Evolutionary conservation across 768 basidiomycete species (phyloP), one percentile per base, ranked within the genome.

Genomic region (Mycena belliarum): DNA sequence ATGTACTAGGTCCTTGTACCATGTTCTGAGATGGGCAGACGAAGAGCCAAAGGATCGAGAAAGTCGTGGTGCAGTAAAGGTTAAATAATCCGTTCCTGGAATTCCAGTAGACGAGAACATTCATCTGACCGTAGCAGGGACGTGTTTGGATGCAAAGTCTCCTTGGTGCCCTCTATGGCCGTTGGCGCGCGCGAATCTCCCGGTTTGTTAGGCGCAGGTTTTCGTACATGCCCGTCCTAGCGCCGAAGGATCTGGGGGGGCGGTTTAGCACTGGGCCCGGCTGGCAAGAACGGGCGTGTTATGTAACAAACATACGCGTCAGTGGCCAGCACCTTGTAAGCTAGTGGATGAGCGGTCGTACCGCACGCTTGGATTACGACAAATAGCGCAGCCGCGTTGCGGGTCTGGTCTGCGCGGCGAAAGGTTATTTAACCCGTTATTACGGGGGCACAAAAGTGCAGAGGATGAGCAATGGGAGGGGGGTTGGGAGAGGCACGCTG

Each of bases 391-490:
- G n/a, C n/a, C n/a, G n/a, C n/a, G n/a, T n/a, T n/a, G n/a, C n/a
- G n/a, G n/a, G n/a, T n/a, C n/a, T 26, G 26, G 54, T 38, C 10
- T 25, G n/a, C 20, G n/a, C 20, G 23, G 41, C 14, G 12, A 26
- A 56, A 61, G 59, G 24, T 49, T 56, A 56, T 41, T 49, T n/a
- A 12, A 49, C 23, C n/a, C 25, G 44, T 20, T 43, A 55, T 60
- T 60, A 60, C 59, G 48, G 47, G 12, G 48, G 15, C 26, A 18
- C 26, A 52, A 20, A 40, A 41, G 23, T 41, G 49, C 44, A 47
- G 49, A 28, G n/a, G 38, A 21, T 26, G 53, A 49, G 48, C 35
- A 44, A 41, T 56, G 46, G 45, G 55, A 45, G 33, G 28, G 45
- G 28, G 16, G 23, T 12, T 23, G 42, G 42, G 37, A 18, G 18